These are phyloP conservation scores for Lactarius akahatsu DNA, from an alignment of 768 basidiomycete species.

Conservation along the genomic window DNA sequence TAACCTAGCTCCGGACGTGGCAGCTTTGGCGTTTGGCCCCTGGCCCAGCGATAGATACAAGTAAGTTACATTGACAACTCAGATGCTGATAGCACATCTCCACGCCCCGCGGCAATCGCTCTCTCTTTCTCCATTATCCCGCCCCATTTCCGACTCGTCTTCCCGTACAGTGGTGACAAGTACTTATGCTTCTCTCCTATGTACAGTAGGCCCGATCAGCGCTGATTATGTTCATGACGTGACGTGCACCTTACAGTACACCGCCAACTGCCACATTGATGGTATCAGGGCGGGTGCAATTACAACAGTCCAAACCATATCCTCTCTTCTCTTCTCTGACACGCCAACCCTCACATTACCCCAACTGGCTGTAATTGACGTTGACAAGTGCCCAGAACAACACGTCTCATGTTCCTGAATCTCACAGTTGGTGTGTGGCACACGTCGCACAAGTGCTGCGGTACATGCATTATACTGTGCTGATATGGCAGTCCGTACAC, in stretches of 20 bases:
- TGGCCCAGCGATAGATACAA: background rate
- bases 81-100: background rate
- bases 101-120: background rate
- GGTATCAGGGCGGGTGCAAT: background rate
- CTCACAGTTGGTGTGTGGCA: background rate
- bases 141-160: background rate
- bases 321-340: background rate
- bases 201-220: constrained; percentile 8
- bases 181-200: background rate
- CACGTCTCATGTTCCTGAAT: background rate
- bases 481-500: constrained; percentile 14
- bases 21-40: background rate
- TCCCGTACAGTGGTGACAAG: background rate
- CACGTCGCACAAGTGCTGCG: background rate
- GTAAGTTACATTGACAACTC: background rate
- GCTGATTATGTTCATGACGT: background rate
- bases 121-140: background rate
- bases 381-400: background rate
- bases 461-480: background rate
- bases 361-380: background rate
- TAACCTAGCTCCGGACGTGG: background rate
- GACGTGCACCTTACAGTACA: background rate
- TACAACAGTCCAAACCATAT: background rate
- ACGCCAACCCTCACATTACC: background rate
- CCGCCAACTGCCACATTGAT: background rate